Base-by-base conservation (phyloP, 1,284 basidiomycete genomes). In the Ganoderma multipileum region DNA sequence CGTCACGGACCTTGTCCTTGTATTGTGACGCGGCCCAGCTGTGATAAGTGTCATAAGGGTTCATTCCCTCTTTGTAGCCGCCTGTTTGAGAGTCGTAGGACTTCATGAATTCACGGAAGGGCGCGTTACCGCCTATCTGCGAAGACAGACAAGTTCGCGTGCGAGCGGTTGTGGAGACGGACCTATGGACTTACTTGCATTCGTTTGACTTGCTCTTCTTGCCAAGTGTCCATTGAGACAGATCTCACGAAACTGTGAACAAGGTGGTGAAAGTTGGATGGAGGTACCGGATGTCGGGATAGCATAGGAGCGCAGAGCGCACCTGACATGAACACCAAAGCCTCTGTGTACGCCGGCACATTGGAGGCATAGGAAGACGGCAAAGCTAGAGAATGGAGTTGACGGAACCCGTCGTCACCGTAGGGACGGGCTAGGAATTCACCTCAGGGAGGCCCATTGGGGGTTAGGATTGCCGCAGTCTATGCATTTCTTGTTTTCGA, bases 211-310 rank as follows among this genome's bases (percentile, higher is more conserved):
- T 98, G 96, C 65, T 96, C 94, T 50, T 91, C 89, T 68, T 95
- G 93, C 96, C 96, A 98, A 75, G 95, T 93, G 82, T 97, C 96
- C 96, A 98, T 98, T 66, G 95, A 96, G 75, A 95, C 89, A 61
- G 94, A 96, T 76, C 95, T 87, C 65, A 97, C 94, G 81, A 97
- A 97, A 77, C 94, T 96, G 80, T n/a, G 50, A 50, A 33, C 23
- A 30, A 52, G 70, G 61, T 36, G 61, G 67, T 58, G 44, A 63
- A 42, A 64, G 64, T 64, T 61, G 18, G 26, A 63, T 52, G 12
- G 38, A 20, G 54, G 62, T 54, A 69, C 42, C 41, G 60, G 52
- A 20, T 62, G 57, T 26, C 41, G 23, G 42, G 61, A 64, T 36
- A 33, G 28, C 4, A 38, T 30, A 9, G 44, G 28, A 61, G 71